Evolutionary conservation across 805 yeast species (phyloP), one percentile per base, ranked within the genome.

Genomic region (Metschnikowia bowlesiae): DNA sequence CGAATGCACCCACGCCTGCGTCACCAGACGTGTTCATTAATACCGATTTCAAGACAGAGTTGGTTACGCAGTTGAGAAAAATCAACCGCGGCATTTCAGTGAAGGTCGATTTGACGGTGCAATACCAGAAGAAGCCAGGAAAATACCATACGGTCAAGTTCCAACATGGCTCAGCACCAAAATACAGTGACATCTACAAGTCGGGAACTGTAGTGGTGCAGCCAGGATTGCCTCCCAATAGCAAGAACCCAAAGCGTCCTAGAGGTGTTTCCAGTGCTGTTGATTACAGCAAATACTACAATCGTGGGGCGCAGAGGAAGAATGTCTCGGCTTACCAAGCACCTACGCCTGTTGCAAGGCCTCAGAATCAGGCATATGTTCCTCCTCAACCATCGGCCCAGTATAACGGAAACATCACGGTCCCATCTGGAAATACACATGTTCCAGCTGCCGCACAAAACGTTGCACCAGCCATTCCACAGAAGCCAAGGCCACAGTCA

Each of bases 51-150:
- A 94, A 94, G 70, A 94, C 98, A 0, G 99, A 94, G 64, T 71
- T 94, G 47, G 71, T 87, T 0, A 83, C 96, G 0, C 87, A 85
- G 44, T 68, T 91, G 63, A 85, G 83, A 62, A 79, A 79, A 53
- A 54, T 84, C 46, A 82, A 83, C 58, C 76, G 77, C 13, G 76
- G 79, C 0, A 69, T 89, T 44, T 73, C 76, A 2, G 78, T 94
- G 42, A 78, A 76, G 39, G 78, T 94, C 54, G 91, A 85, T 1
- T 79, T 87, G 3, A 79, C 87, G 0, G 79, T 94, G 51, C 79
- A 81, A 53, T 94, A 94, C 68, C 88, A 85, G 69, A 94, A 92
- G 78, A 94, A 94, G 66, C 89, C 97, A 1, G 96, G 96, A 2
- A 81, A 81, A 65, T 84, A 81, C 65, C 94, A 90, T 53, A 66